Percentiles rank a stretch among this genome's conserved stretches.
These are phyloP conservation scores for Yamadazyma insecticola DNA, from an alignment of 805 yeast species.

Conservation along the genomic window DNA sequence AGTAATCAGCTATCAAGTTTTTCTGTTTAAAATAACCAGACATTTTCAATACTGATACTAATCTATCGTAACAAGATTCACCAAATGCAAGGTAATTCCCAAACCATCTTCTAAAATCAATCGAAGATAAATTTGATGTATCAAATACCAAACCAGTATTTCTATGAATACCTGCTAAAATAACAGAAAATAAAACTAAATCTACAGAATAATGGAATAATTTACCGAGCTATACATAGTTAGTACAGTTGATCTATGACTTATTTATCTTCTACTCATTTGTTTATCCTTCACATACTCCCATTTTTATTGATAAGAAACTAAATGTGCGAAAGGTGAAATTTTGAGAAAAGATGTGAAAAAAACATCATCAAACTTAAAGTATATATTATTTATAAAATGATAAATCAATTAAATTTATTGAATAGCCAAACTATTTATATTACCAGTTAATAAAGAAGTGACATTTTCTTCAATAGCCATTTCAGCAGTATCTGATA, in stretches of 20 bases:
- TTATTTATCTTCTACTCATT: too few relatives aligned
- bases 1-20: slow-evolving; percentile 32
- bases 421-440: slow-evolving; percentile 85
- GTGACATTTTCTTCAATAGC: slow-evolving; percentile 88
- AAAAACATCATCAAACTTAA: too few relatives aligned
- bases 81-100: slow-evolving; percentile 56
- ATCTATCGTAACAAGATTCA: slow-evolving; percentile 50
- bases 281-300: neutral
- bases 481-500: slow-evolving; percentile 80
- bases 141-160: slow-evolving; percentile 71
- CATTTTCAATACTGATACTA: slow-evolving; percentile 40
- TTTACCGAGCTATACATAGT: slow-evolving; percentile 50
- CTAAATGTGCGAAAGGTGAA: too few relatives aligned
- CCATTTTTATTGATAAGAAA: neutral
- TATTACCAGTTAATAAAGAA: slow-evolving; percentile 81
- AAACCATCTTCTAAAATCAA: slow-evolving; percentile 43
- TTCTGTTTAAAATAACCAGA: slow-evolving; percentile 51
- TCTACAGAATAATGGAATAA: slow-evolving; percentile 72
- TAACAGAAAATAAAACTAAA: slow-evolving; percentile 70
- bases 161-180: slow-evolving; percentile 81
- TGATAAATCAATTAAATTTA: slow-evolving; percentile 31
- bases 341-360: too few relatives aligned
- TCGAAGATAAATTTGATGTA: slow-evolving; percentile 46
- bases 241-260: slow-evolving; percentile 3
- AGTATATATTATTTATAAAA: too few relatives aligned